Base-by-base conservation (phyloP, 2,329 filamentous ascomycete species). In the Colletotrichum brevisporum region DNA sequence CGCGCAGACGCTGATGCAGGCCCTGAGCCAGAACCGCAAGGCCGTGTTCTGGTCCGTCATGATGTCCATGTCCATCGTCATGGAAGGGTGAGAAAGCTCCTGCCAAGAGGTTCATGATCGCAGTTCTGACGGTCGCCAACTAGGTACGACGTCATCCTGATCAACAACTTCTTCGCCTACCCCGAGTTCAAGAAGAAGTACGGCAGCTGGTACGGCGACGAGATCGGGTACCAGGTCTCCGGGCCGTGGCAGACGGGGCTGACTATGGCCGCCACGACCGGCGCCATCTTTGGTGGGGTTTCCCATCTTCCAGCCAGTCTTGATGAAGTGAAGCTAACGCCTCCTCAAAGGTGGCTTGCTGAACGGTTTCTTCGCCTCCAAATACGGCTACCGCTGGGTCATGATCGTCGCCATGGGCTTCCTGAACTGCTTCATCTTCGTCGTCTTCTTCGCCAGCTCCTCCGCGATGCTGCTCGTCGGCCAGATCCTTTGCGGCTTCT, bases 241-340 rank as follows among this genome's bases (percentile, higher is more conserved):
- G 81, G 84, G 2, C 73, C 80, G 6, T 88, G 87, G 86, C 86
- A 89, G 72, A 80, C 84, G 3, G 84, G 80, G 0, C 74, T 89
- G 74, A 81, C 84, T 16, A 83, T 79, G 5, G 78, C 89, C 36
- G 78, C 79, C 69, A 78, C 75, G 51, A 74, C 77, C 41, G 76
- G 76, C 24, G 77, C 76, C 69, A 81, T 83, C 63, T 75, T 83
- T 43, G 64, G 64, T 67, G 21, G 27, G 58, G 9, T 36, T 36
- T 18, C 9, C 85, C 10, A 36, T 10, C 9, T 36, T 9, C 85
- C 1, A 77, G 83, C 84, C 1, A 77, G 84, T 31, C 2, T 31
- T 9, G 16, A 3, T 12, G 2, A 3, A 5, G 9, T 13, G 15
- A 10, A 10, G 12, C 10, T 52, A 16, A 43, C 43, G 15, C 48